Conservation (phyloP, 345 rosid species). For the Crucihimalaya himalaica region DNA sequence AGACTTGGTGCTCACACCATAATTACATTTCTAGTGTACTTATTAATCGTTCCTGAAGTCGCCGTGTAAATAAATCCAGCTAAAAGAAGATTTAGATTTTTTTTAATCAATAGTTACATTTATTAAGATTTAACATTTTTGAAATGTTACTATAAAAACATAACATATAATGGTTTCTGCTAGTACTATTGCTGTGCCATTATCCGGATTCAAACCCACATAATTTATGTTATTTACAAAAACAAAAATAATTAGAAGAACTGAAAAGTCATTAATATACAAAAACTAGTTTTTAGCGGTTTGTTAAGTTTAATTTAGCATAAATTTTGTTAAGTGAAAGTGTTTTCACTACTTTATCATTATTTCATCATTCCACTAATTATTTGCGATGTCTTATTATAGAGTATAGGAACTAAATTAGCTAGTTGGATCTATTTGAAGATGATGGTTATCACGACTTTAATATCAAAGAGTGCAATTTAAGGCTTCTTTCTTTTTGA, state of each 20-base stretch:
- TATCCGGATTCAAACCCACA: neutral
- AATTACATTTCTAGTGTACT: too few species aligned
- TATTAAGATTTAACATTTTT: too few species aligned
- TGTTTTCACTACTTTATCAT: neutral
- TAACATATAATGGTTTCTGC: too few species aligned
- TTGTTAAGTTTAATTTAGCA: too few species aligned
- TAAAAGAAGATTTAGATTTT: too few species aligned
- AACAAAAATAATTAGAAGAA: neutral
- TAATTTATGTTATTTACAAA: neutral
- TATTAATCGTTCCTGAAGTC: too few species aligned
- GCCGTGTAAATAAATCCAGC: too few species aligned
- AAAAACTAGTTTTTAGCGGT: too few species aligned
- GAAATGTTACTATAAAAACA: too few species aligned
- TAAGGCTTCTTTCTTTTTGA: slow-evolving; percentile 8
- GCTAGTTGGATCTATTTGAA: neutral
- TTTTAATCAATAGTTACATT: too few species aligned
- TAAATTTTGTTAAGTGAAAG: neutral
- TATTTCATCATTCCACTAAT: neutral
- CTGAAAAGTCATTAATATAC: neutral
- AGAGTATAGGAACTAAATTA: neutral
- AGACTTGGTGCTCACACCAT: too few species aligned
- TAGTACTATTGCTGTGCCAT: too few species aligned
- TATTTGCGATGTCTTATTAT: neutral
- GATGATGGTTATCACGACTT: neutral
- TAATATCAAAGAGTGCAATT: neutral